Evolutionary conservation across 2,329 filamentous ascomycete genomes (phyloP), one percentile per base, ranked within the genome.

Genomic region (Clarireedia paspali): DNA sequence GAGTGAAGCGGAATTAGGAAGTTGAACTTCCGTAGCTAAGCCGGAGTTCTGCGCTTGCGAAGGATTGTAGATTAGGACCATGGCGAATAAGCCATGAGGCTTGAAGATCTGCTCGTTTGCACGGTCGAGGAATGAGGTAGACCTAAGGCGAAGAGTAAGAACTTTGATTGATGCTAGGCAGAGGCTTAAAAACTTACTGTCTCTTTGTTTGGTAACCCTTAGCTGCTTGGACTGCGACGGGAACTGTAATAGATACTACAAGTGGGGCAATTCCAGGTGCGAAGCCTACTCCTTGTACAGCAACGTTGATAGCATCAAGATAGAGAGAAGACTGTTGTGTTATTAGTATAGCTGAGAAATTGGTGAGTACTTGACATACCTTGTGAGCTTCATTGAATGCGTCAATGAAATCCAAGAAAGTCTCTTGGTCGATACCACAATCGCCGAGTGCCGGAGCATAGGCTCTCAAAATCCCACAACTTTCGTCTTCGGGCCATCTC

Each of bases 31-130:
- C n/a, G 10, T 14, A 26, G 12, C 12, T 40, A 7, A 23, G 6
- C 23, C 26, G 6, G 36, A 6, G 9, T 38, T 26, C 10, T 17
- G 42, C 5, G 6, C 47, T 4, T 39, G 54, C 14, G 72, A 69
- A 0, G 75, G 74, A 45, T 75, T 74, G 70, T 73, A 82, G 1
- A 76, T 75, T 65, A 83, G 74, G 39, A 84, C 70, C 47, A 80
- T 70, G 53, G 72, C 75, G 65, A 76, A 78, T 0, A 84, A 71
- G 0, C 81, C 81, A 1, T 73, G 73, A 0, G 81, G 79, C 44
- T 70, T 73, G 64, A 84, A 85, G 50, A 82, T 73, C 0, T 76
- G 70, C 6, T 74, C 69, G 60, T 84, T 84, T 59, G 81, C 72
- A 46, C 71, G 68, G 59, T 80, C 73, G 7, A 85, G 72, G 62